These are phyloP conservation scores for Cryptococcus hybrid DNA, from an alignment of 1,284 basidiomycete genomes.

Conservation along the genomic window DNA sequence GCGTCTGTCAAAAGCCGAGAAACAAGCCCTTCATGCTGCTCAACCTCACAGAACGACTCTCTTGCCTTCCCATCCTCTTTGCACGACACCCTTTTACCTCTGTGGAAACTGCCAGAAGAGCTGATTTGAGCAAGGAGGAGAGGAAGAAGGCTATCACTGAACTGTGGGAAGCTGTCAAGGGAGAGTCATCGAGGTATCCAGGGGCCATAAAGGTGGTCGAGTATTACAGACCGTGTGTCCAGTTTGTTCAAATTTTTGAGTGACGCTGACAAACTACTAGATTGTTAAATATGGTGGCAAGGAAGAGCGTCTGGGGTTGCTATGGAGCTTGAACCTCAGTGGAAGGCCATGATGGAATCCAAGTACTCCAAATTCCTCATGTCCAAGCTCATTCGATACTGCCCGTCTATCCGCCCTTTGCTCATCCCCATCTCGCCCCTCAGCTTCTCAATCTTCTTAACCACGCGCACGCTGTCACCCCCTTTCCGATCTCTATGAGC, in stretches of 20 bases:
- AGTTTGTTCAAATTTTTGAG: neutral
- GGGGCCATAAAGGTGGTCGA: constrained; percentile 86
- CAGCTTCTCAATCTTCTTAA: constrained; percentile 70
- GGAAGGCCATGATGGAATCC: constrained; percentile 71
- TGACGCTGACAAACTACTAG: constrained; percentile 25
- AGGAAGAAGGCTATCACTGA: constrained; percentile 68
- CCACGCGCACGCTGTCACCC: constrained; percentile 56
- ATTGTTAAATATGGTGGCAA: constrained; percentile 78
- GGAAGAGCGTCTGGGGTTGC: constrained; percentile 75
- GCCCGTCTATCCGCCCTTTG: constrained; percentile 62
- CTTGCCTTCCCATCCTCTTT: constrained; percentile 70
- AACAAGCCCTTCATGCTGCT: constrained; percentile 42
- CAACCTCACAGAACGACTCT: constrained; percentile 61
- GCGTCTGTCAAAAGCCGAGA: constrained; percentile 38
- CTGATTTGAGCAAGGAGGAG: constrained; percentile 67
- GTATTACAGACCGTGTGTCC: constrained; percentile 68
- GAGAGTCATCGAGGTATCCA: constrained; percentile 74
- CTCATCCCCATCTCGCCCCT: constrained; percentile 74
- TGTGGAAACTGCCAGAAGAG: constrained; percentile 76
- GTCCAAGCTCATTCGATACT: constrained; percentile 72
- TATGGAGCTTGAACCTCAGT: constrained; percentile 73
- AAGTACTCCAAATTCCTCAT: constrained; percentile 92
- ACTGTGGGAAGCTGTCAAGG: constrained; percentile 70
- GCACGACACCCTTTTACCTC: constrained; percentile 63
- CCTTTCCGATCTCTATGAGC: constrained; percentile 80